A percentile compares a stretch with the other conserved stretches of the same genome.
Evolutionary conservation across 2,329 filamentous ascomycete species (phyloP).

Genomic region (Colletotrichum limetticola): DNA sequence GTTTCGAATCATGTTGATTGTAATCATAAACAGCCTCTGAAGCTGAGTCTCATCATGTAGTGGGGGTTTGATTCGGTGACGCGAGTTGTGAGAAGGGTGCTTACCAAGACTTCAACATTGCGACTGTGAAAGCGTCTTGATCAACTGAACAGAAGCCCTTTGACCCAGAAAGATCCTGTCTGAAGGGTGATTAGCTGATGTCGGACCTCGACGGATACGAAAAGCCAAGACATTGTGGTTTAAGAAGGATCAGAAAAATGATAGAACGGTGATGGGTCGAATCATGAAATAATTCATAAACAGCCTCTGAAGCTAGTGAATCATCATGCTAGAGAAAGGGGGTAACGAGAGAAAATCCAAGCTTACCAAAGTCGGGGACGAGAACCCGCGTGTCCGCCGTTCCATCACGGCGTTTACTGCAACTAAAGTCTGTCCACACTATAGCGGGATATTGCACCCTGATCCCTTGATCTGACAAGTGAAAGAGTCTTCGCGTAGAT

Average conservation of each 20-base stretch:
- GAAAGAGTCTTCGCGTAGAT: no score
- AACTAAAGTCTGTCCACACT: no score
- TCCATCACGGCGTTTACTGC: no score
- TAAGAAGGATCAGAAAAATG: conserved; percentile 32
- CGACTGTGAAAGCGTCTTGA: no score
- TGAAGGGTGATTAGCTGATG: background rate
- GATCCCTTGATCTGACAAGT: no score
- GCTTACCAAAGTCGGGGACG: background rate
- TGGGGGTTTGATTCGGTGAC: background rate
- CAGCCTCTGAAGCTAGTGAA: conserved; percentile 55
- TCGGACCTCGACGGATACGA: background rate
- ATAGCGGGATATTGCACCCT: no score
- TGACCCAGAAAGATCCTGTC: background rate
- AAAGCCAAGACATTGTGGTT: background rate
- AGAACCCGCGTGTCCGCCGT: no score
- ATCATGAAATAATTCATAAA: conserved; percentile 56
- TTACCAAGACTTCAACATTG: background rate
- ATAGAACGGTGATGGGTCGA: conserved; percentile 48
- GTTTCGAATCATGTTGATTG: conserved; percentile 49
- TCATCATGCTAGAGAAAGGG: conserved; percentile 48
- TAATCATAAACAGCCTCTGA: conserved; percentile 61
- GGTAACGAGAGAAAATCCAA: no score
- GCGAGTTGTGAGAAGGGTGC: background rate
- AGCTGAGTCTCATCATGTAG: conserved; percentile 50
- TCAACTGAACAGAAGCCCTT: no score